Evolutionary conservation across 768 basidiomycete genomes (phyloP), one percentile per base, ranked within the genome.

Genomic region (Naganishia antarctica): DNA sequence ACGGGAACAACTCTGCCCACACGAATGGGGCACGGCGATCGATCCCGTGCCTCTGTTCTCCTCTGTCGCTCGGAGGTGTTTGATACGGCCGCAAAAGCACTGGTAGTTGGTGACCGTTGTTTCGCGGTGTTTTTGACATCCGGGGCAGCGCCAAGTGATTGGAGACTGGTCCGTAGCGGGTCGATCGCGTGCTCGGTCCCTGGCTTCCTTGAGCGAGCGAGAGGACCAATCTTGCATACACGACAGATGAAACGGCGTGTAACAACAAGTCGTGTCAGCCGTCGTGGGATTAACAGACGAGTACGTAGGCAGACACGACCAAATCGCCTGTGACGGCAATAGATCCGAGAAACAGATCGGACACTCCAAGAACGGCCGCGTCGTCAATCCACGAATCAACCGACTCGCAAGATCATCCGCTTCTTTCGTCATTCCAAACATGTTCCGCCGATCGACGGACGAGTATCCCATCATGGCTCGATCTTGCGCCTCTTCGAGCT

Each of bases 141-240:
- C 91, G 0, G 94, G 94, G 76, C 94, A 98, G 59, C 87, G 81
- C 94, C 94, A 98, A 72, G 66, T 70, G 62, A 51, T 66, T 46
- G 49, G 90, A 86, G 0, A 87, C 91, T 15, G 79, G 80, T 61
- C 82, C 80, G 12, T 83, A 25, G 40, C 64, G 29, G 64, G 31
- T 43, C 65, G 64, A 60, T 61, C 66, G 25, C 62, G 53, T 87
- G 79, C 6, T 84, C 84, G 16, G 82, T 81, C 86, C 84, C 90
- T 0, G 88, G 91, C 53, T 85, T 87, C 63, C 13, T 86, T 87
- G 73, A 87, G 86, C 51, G 86, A 85, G 70, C 75, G 67, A 47
- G 73, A 71, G 0, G 91, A 91, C 94, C 94, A 98, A 0, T 87
- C 83, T 8, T 83, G 82, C 69, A 97, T 88, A 71, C 94, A 97